Conservation (phyloP, 2,329 filamentous ascomycete genomes). For the Chrysosporium keratinophilum region DNA sequence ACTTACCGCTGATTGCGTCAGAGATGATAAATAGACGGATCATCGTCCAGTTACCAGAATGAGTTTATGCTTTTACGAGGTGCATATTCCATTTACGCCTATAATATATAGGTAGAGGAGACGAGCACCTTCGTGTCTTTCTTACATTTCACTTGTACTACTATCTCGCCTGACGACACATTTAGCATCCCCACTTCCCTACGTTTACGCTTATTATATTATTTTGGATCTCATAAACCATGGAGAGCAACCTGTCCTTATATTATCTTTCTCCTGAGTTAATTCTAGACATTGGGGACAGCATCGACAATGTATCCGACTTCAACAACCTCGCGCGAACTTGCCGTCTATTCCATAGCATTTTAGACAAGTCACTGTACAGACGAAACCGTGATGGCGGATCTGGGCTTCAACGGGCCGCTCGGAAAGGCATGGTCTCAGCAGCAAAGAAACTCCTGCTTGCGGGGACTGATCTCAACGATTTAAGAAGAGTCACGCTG, state of each 20-base stretch:
- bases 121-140: too few relatives aligned
- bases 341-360: background rate
- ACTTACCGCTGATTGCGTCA: too few relatives aligned
- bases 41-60: too few relatives aligned
- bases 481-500: background rate
- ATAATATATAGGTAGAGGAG: too few relatives aligned
- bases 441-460: background rate
- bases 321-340: constrained; percentile 10
- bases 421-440: background rate
- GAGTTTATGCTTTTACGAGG: too few relatives aligned
- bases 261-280: constrained; percentile 1
- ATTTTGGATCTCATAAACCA: background rate
- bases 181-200: too few relatives aligned
- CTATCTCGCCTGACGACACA: too few relatives aligned
- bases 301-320: background rate
- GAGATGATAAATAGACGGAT: too few relatives aligned
- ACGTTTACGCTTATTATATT: too few relatives aligned
- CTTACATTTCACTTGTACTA: too few relatives aligned
- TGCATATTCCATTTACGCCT: too few relatives aligned
- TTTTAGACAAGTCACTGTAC: constrained; percentile 7
- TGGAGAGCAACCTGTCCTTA: background rate
- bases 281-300: constrained; percentile 2
- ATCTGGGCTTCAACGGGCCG: constrained; percentile 1
- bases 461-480: constrained; percentile 4
- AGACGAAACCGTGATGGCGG: background rate